phyloP scores from a whole-genome alignment of 2,329 filamentous ascomycete species.

The Chalara sp. region DNA sequence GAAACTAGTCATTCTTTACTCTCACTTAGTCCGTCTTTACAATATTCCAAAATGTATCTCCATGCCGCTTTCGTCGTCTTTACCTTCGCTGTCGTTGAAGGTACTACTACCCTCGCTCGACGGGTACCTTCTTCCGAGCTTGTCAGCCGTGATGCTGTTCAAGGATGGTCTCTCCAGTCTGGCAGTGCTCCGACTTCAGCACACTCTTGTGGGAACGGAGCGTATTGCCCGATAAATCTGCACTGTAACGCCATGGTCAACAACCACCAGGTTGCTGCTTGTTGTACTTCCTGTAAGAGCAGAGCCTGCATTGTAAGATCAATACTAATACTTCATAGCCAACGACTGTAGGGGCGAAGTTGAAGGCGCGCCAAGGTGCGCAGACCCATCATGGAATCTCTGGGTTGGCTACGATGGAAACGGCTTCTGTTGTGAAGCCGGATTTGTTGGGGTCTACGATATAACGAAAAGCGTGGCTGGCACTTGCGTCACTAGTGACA shows the following conservation, averaged over 20 bases:
- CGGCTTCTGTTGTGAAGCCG: constrained; percentile 10
- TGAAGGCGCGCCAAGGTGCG: constrained; percentile 6
- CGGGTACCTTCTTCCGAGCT: background rate
- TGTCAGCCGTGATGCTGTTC: background rate
- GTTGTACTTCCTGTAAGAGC: constrained; percentile 7
- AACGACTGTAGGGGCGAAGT: constrained; percentile 4
- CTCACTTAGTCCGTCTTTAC: background rate
- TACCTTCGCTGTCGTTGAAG: background rate
- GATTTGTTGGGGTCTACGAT: constrained; percentile 7
- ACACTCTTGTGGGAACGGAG: constrained; percentile 5
- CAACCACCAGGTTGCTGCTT: constrained; percentile 10
- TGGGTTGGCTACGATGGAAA: constrained; percentile 9
- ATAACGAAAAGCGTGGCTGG: constrained; percentile 5
- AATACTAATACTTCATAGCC: background rate
- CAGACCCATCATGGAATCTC: constrained; percentile 7
- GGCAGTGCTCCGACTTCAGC: background rate
- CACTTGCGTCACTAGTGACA: constrained; percentile 6
- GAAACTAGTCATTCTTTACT: background rate
- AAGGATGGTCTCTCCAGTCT: constrained; percentile 8
- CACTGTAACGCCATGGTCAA: constrained; percentile 5
- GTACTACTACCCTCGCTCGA: background rate
- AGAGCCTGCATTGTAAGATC: background rate
- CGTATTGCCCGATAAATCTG: constrained; percentile 9
- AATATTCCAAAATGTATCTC: background rate
- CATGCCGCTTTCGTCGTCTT: background rate